Percentiles rank a stretch among this genome's conserved stretches.
Evolutionary conservation across 805 yeast genomes (phyloP).

Genomic region (Sungouiella thailandica): DNA sequence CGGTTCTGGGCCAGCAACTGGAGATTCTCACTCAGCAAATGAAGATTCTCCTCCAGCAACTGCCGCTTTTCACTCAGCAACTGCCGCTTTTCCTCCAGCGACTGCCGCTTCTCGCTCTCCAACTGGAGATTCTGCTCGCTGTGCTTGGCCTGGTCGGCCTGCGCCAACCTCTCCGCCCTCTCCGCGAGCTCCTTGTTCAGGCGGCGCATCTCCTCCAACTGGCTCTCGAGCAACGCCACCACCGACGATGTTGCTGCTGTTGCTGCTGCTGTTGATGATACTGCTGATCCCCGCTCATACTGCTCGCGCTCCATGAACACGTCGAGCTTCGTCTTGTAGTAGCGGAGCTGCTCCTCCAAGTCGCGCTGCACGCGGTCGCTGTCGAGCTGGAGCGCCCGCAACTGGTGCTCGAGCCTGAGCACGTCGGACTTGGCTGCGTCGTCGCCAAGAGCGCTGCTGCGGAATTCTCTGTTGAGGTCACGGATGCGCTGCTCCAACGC

Average conservation of each 20-base stretch:
- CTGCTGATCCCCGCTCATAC: too few species aligned
- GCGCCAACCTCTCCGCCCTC: conserved; percentile 15
- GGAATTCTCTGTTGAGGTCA: conserved; percentile 22
- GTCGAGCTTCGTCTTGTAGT: conserved; percentile 27
- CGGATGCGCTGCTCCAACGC: conserved; percentile 29
- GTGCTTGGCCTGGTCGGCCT: conserved; percentile 16
- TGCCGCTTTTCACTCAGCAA: not conserved
- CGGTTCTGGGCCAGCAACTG: not conserved
- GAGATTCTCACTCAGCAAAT: too few species aligned
- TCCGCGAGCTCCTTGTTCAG: conserved; percentile 21
- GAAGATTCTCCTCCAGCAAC: not conserved
- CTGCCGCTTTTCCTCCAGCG: conserved; percentile 8
- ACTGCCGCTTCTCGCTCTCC: conserved; percentile 2
- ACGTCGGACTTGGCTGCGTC: conserved; percentile 1
- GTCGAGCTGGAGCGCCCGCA: conserved; percentile 34
- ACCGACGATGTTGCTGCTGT: conserved; percentile 9
- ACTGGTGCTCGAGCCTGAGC: conserved; percentile 31
- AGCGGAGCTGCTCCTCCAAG: conserved; percentile 30
- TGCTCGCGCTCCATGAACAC: conserved; percentile 14
- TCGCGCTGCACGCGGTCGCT: conserved; percentile 31
- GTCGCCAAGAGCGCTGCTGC: conserved; percentile 9
- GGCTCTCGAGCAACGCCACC: conserved; percentile 25
- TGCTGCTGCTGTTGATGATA: not conserved
- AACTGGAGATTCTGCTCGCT: conserved; percentile 6
- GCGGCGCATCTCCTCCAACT: conserved; percentile 28